Evolutionary conservation across 1,284 basidiomycete genomes (phyloP).

Genomic region (Mycena citricolor): DNA sequence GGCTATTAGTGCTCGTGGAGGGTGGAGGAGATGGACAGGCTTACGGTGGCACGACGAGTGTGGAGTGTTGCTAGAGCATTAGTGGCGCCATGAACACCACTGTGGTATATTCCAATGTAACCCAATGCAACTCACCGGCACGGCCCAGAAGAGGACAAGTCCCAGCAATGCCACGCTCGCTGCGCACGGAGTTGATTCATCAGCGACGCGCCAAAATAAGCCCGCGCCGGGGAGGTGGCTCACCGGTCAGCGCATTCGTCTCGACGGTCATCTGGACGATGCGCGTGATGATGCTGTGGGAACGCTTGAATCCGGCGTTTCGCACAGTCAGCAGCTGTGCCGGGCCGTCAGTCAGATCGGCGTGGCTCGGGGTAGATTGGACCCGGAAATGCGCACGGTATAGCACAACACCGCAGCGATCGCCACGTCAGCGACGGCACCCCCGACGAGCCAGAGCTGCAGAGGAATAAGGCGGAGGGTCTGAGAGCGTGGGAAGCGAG

Average conservation of each 20-base stretch:
- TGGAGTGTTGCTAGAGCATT: slow-evolving; percentile 1
- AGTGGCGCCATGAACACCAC: no score
- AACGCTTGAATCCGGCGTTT: not conserved
- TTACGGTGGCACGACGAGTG: slow-evolving; percentile 7
- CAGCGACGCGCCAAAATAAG: not conserved
- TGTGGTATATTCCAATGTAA: no score
- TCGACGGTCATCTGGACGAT: slow-evolving; percentile 9
- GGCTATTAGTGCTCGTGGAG: no score
- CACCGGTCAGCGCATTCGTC: slow-evolving; percentile 37
- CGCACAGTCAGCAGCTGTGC: slow-evolving; percentile 2
- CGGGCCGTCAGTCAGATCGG: not conserved
- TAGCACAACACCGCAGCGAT: slow-evolving; percentile 1
- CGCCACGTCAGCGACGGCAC: slow-evolving; percentile 3
- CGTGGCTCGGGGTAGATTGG: no score
- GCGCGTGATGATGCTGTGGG: slow-evolving; percentile 5
- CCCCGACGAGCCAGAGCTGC: slow-evolving; percentile 7
- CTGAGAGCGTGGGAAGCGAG: not conserved
- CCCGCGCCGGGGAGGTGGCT: no score
- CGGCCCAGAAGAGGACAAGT: slow-evolving; percentile 1
- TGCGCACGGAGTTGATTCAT: not conserved
- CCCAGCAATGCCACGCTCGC: not conserved
- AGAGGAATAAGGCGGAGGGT: not conserved
- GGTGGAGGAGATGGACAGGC: not conserved
- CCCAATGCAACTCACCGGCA: not conserved
- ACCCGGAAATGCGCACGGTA: not conserved